Base-by-base conservation (phyloP, 805 yeast species). In the Candida coquimbonensis region DNA sequence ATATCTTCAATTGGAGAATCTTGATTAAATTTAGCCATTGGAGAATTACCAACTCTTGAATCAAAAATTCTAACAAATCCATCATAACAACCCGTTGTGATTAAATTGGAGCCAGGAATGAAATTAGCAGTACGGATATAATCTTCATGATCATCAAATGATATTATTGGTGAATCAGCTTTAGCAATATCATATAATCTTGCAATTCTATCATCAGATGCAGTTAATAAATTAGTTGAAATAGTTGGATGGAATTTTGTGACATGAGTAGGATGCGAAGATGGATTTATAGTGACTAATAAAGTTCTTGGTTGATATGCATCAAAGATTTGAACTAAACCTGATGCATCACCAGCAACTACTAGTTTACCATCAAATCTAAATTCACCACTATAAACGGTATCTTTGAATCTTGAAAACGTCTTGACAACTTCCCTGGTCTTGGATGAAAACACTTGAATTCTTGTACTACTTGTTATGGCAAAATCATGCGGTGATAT, bases 21-120 rank as follows among this genome's bases (percentile, higher is more conserved):
- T 50, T 89, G 96, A 52, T 81, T 72, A 61, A 86, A 81, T 52
- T 75, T 69, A 39, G 81, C 70, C 7, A 87, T 78, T 37, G 89
- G 78, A 36, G 70, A 74, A 3, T 72, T 56, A 13, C 71, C 68
- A 21, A 66, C 65, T 64, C 98, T 76, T 5, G 93, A 77, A 67
- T 91, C 99, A 58, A 83, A 91, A 7, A 93, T 63, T 53, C 98
- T 73, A 5, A 91, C 83, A 25, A 70, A 63, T 9, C 96, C 96
- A 65, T 93, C 99, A 61, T 93, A 93, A 59, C 95, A 89, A 44
- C 98, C 99, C 1, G 96, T 87, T 14, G 84, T 83, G n/a, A 93
- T 69, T 50, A 90, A 69, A 59, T 85, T 86, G 27, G 88, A 82
- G 44, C 84, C 81, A 3, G 91, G 91, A 34, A 90, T 75, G 62